Evolutionary conservation across 2,329 filamentous ascomycete genomes (phyloP).

Genomic region (Cyphellophora europaea): DNA sequence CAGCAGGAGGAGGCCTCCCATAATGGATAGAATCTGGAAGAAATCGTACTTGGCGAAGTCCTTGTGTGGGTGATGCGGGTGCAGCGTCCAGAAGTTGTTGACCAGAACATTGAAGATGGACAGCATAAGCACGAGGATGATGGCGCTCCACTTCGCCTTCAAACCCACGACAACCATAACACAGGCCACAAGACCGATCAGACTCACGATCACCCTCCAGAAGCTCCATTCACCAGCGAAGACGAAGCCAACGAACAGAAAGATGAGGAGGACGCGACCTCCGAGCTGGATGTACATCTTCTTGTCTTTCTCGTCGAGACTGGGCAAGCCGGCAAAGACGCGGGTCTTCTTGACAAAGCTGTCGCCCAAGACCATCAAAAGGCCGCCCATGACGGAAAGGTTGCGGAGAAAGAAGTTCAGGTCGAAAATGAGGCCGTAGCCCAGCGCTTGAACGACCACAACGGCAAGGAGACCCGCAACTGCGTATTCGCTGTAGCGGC

Average conservation of each 20-base stretch:
- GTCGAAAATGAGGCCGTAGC: slow-evolving; percentile 97
- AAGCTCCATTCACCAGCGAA: slow-evolving; percentile 90
- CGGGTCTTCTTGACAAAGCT: slow-evolving; percentile 97
- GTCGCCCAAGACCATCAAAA: slow-evolving; percentile 96
- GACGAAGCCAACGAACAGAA: slow-evolving; percentile 94
- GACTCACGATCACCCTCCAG: slow-evolving; percentile 74
- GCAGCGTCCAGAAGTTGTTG: slow-evolving; percentile 99
- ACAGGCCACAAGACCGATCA: slow-evolving; percentile 81
- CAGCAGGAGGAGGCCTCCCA: slow-evolving; percentile 83
- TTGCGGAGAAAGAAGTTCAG: slow-evolving; percentile 99
- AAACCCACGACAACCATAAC: slow-evolving; percentile 99
- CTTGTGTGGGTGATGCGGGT: slow-evolving; percentile 97
- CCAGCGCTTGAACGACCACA: slow-evolving; percentile 85
- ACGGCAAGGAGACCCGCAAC: slow-evolving; percentile 84
- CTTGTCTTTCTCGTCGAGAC: slow-evolving; percentile 96
- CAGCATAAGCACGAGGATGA: slow-evolving; percentile 86
- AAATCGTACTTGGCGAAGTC: slow-evolving; percentile 99
- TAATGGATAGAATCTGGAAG: slow-evolving; percentile 98
- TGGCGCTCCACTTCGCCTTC: slow-evolving; percentile 98
- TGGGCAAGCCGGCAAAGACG: slow-evolving; percentile 85
- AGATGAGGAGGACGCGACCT: slow-evolving; percentile 88
- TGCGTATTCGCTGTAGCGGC: slow-evolving; percentile 88
- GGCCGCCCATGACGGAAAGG: slow-evolving; percentile 88
- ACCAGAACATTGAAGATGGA: slow-evolving; percentile 95
- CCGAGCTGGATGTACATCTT: slow-evolving; percentile 99